phyloP scores from a whole-genome alignment of 805 yeast species.

The Barnettozyma pratensis region DNA sequence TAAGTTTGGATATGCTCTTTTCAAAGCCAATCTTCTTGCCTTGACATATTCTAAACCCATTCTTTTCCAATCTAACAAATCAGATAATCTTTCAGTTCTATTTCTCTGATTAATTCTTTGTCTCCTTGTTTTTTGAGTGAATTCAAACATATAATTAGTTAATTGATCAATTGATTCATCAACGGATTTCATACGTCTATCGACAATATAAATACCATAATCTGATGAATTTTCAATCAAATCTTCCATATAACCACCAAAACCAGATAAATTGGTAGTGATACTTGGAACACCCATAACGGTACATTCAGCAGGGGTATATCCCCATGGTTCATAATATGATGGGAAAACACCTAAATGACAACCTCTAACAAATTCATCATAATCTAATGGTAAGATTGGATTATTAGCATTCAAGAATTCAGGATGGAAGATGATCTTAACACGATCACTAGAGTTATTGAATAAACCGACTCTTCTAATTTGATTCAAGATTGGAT shows the following conservation, averaged over 20 bases:
- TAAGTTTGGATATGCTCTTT: constrained; percentile 89
- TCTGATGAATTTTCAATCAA: constrained; percentile 89
- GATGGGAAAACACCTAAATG: constrained; percentile 98
- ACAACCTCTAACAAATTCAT: constrained; percentile 96
- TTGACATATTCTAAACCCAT: constrained; percentile 96
- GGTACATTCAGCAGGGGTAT: constrained; percentile 98
- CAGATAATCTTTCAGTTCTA: constrained; percentile 91
- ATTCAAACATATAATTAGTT: constrained; percentile 83
- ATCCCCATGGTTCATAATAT: constrained; percentile 99
- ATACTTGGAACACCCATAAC: constrained; percentile 99
- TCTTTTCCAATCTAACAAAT: constrained; percentile 93
- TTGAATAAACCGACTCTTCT: constrained; percentile 90
- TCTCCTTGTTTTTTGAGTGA: constrained; percentile 84
- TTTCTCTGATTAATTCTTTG: constrained; percentile 97
- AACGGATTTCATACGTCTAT: constrained; percentile 84
- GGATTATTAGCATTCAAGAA: constrained; percentile 94
- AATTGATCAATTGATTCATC: constrained; percentile 92
- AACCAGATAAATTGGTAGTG: constrained; percentile 93
- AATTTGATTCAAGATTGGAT: constrained; percentile 87
- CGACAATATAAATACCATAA: constrained; percentile 96
- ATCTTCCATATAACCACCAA: constrained; percentile 98
- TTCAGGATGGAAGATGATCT: constrained; percentile 96
- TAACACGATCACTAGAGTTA: constrained; percentile 84
- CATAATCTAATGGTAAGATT: constrained; percentile 87
- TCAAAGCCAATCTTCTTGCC: constrained; percentile 87